phyloP scores from a whole-genome alignment of 371 early-diverging fungal species.

The Mortierella sp. region DNA sequence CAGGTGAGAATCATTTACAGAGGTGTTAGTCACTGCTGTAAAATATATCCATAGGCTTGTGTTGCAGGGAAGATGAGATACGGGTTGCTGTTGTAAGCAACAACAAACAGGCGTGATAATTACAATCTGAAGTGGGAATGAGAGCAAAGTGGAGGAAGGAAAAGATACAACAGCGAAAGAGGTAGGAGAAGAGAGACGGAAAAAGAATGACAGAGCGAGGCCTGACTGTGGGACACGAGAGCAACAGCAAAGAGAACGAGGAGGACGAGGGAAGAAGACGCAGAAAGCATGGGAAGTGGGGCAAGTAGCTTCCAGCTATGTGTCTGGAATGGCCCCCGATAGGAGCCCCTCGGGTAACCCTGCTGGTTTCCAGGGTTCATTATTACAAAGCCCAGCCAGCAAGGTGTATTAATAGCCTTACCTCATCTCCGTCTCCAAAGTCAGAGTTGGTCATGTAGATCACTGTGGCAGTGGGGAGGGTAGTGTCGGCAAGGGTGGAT shows the following conservation, averaged over 20 bases:
- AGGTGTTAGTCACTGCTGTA: neutral
- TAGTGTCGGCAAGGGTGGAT: constrained; percentile 29
- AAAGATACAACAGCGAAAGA: neutral
- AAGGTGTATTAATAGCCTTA: constrained; percentile 5
- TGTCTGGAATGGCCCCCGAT: constrained; percentile 4
- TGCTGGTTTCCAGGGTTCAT: neutral
- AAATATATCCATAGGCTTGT: neutral
- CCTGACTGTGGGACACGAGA: constrained; percentile 1
- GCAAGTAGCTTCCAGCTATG: constrained; percentile 12
- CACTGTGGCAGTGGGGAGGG: constrained; percentile 8
- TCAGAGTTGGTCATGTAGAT: constrained; percentile 16
- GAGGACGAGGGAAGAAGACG: neutral
- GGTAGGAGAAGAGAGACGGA: neutral
- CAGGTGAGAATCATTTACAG: neutral
- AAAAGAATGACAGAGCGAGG: neutral
- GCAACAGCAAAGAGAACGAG: neutral
- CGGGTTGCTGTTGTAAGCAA: neutral
- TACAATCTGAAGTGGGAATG: neutral
- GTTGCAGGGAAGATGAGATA: neutral
- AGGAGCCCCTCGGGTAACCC: neutral
- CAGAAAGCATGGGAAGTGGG: neutral
- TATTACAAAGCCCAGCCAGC: neutral
- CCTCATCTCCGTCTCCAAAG: constrained; percentile 6
- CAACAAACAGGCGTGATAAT: neutral
- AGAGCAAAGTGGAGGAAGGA: neutral